Base-by-base conservation (phyloP, 768 basidiomycete species). In the Leccinum truebloodii region DNA sequence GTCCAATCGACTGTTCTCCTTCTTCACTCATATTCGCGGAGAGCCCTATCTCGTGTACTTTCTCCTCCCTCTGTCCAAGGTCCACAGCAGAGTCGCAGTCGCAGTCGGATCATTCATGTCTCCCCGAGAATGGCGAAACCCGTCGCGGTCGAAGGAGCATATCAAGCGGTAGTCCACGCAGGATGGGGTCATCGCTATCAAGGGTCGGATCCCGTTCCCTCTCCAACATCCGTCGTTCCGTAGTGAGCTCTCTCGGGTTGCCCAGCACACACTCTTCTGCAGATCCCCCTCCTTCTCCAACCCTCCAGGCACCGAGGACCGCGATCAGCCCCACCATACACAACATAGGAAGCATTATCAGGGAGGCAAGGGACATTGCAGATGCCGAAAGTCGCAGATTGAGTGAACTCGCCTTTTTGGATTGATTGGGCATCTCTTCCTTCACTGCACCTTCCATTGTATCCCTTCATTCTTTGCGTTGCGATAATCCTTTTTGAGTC, bases 341-440 rank as follows among this genome's bases (percentile, higher is more conserved):
- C 67, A 85, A 75, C 61, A 69, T 76, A 18, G 86, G 80, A 51
- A 85, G 78, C 58, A 89, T 92, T 55, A 54, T 84, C 60, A 54
- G 77, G 35, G 79, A 86, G 74, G 75, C 82, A 57, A 78, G 67
- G 52, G 74, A 71, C 44, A 89, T 91, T 44, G 76, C 82, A 69
- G 88, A 92, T 62, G 86, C 84, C 12, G 89, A 92, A 77, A 81
- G 79, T 63, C 76, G 88, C 72, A 76, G 87, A 71, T 75, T 90
- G 78, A 85, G 86, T 49, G 89, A 92, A 76, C 69, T 89, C 67
- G 88, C 88, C 57, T 92, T 90, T 69, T 73, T 88, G 68, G 64
- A 75, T 63, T 74, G 71, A 74, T 60, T 32, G 55, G 22, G 46
- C 57, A 49, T 63, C 49, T 26, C 32, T 54, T 44, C 12, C 7